Percentiles rank a stretch among this genome's conserved stretches.
These are phyloP conservation scores for Pseudofabraea citricarpa DNA, from an alignment of 2,329 filamentous ascomycete genomes.

Conservation along the genomic window DNA sequence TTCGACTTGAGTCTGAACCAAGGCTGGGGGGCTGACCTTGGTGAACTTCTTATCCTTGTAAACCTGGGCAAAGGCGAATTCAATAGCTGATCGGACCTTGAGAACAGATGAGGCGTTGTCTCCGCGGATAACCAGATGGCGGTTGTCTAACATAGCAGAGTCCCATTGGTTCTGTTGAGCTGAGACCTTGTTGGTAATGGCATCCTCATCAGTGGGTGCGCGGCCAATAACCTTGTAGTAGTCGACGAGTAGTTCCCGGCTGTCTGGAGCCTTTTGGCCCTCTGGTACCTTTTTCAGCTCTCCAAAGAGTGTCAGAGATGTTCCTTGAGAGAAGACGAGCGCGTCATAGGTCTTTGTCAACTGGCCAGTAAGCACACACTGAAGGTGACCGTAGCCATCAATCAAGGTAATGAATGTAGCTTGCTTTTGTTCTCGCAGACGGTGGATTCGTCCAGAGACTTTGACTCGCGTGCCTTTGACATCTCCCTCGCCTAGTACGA, in stretches of 20 bases:
- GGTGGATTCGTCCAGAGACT: slow-evolving; percentile 79
- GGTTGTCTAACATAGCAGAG: slow-evolving; percentile 50
- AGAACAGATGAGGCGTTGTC: slow-evolving; percentile 64
- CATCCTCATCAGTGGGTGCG: slow-evolving; percentile 67
- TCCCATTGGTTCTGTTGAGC: slow-evolving; percentile 58
- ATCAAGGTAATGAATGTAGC: slow-evolving; percentile 81
- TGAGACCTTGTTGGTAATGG: slow-evolving; percentile 68
- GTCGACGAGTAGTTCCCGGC: slow-evolving; percentile 68
- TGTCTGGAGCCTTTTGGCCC: slow-evolving; percentile 62
- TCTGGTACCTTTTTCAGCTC: slow-evolving; percentile 64
- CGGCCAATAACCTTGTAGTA: slow-evolving; percentile 65
- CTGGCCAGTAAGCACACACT: slow-evolving; percentile 74
- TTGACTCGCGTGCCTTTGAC: slow-evolving; percentile 69
- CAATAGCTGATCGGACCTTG: slow-evolving; percentile 65
- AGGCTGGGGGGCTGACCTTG: slow-evolving; percentile 69
- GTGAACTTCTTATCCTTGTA: slow-evolving; percentile 60
- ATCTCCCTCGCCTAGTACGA: slow-evolving; percentile 51
- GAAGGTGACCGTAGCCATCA: slow-evolving; percentile 80
- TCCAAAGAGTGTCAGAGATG: slow-evolving; percentile 63
- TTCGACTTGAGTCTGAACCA: slow-evolving; percentile 85
- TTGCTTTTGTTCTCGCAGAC: slow-evolving; percentile 76
- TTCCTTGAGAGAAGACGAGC: slow-evolving; percentile 65
- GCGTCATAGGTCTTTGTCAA: slow-evolving; percentile 74
- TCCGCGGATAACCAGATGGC: slow-evolving; percentile 66
- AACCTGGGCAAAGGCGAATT: slow-evolving; percentile 62